Percentiles rank a stretch among this genome's conserved stretches.
Evolutionary conservation across 495 filamentous ascomycete species (phyloP).

Genomic region (Schizothecium vesticola): DNA sequence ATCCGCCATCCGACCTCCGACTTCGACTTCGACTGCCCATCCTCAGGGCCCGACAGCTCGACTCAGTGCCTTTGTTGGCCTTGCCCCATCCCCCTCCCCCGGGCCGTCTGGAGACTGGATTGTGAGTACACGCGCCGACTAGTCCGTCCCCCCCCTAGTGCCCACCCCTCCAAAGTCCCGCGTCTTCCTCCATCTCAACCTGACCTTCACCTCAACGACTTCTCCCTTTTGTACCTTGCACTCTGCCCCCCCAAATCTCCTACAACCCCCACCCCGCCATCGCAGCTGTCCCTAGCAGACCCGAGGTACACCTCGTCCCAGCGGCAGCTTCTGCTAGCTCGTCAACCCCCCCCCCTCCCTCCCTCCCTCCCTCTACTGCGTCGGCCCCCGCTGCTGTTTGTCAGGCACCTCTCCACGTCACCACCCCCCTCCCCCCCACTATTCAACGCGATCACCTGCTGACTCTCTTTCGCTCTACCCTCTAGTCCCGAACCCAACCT

Average conservation of each 20-base stretch:
- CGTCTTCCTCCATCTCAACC: neutral
- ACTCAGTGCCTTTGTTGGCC: neutral
- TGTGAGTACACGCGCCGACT: neutral
- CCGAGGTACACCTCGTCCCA: neutral
- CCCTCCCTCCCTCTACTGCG: neutral
- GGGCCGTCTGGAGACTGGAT: neutral
- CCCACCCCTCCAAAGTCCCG: neutral
- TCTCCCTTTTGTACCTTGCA: neutral
- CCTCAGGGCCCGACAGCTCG: neutral
- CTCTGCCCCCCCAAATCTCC: neutral
- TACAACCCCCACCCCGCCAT: neutral
- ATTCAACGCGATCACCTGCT: neutral
- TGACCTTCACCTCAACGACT: neutral
- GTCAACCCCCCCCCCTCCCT: neutral
- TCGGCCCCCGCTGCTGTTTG: neutral
- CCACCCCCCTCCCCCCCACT: neutral
- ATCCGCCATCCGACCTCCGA: neutral
- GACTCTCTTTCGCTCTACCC: neutral
- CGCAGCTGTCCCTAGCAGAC: neutral
- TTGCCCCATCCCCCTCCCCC: neutral
- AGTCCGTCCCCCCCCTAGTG: neutral
- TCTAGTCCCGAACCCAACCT: slow-evolving; percentile 6
- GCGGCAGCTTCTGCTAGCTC: neutral
- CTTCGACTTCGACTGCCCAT: neutral
- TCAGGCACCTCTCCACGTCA: neutral